phyloP scores from a whole-genome alignment of 2,329 filamentous ascomycete genomes.

The Leptodontidium sp. region DNA sequence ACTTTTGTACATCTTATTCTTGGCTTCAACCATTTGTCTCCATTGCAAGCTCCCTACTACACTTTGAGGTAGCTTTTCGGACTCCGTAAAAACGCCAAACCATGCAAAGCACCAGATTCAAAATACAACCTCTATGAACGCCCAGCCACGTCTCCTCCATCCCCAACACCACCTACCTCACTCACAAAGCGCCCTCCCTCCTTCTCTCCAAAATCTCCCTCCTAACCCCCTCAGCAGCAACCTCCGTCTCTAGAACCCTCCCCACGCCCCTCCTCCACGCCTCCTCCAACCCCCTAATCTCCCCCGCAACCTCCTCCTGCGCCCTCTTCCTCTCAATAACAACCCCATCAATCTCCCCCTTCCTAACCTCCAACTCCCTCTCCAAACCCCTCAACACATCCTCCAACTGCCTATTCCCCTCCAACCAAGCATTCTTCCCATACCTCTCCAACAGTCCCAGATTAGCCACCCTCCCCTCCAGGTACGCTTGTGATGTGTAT shows the following conservation, averaged over 20 bases:
- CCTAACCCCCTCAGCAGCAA: slow-evolving; percentile 78
- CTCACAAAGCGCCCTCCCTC: slow-evolving; percentile 49
- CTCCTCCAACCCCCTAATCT: slow-evolving; percentile 77
- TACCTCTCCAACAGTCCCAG: slow-evolving; percentile 42
- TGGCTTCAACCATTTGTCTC: neutral
- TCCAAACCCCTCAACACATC: slow-evolving; percentile 74
- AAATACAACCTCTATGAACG: slow-evolving; percentile 13
- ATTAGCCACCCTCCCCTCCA: slow-evolving; percentile 50
- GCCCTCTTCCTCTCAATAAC: slow-evolving; percentile 73
- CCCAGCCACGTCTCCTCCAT: neutral
- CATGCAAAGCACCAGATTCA: slow-evolving; percentile 17
- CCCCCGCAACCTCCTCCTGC: slow-evolving; percentile 76
- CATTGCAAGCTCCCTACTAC: neutral
- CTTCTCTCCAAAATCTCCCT: slow-evolving; percentile 71
- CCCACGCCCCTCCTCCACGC: slow-evolving; percentile 83
- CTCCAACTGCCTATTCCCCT: slow-evolving; percentile 84
- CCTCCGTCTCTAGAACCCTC: slow-evolving; percentile 83
- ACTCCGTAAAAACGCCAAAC: slow-evolving; percentile 20
- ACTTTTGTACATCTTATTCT: neutral
- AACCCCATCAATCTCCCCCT: slow-evolving; percentile 75
- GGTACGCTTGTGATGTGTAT: slow-evolving; percentile 65
- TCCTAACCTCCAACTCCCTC: slow-evolving; percentile 73
- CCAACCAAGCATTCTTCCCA: slow-evolving; percentile 91
- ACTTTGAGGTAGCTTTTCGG: neutral
- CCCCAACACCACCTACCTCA: neutral